A percentile compares a stretch with the other conserved stretches of the same genome.
These are phyloP conservation scores for Scenedesmus sp. DNA, from an alignment of 163 green algal genomes.

Conservation along the genomic window DNA sequence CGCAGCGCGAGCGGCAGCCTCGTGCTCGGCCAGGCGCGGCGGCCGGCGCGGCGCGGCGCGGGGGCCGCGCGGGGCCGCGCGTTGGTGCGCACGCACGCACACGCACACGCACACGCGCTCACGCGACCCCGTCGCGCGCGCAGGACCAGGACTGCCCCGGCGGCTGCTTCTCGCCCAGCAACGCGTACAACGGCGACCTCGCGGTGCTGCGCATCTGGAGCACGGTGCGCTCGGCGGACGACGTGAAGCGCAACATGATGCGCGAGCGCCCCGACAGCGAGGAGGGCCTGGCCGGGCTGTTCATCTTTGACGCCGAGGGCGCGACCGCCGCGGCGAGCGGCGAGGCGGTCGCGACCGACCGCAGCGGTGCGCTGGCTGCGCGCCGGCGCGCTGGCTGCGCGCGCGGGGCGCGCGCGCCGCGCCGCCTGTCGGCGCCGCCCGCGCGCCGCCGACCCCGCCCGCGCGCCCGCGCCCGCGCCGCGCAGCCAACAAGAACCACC, in stretches of 20 bases:
- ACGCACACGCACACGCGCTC: background rate
- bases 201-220: conserved; percentile 81
- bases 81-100: background rate
- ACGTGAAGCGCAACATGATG: conserved; percentile 70
- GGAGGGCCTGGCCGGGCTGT: conserved; percentile 65
- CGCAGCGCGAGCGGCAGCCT: conserved; percentile 67
- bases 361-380: conserved; percentile 27
- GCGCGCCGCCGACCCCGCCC: background rate
- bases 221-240: conserved; percentile 56
- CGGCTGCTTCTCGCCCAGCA: conserved; percentile 81
- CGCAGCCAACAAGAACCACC: conserved; percentile 61
- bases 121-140: background rate
- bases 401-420: background rate
- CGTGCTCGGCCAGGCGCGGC: conserved; percentile 74
- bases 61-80: too few species aligned
- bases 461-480: background rate
- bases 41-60: too few species aligned
- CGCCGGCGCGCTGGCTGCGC: background rate
- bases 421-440: background rate
- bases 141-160: conserved; percentile 87
- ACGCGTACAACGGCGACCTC: conserved; percentile 75
- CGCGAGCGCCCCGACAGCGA: conserved; percentile 38
- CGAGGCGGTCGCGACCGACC: conserved; percentile 39
- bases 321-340: conserved; percentile 7
- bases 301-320: conserved; percentile 62